phyloP scores from a whole-genome alignment of 2,329 filamentous ascomycete genomes.

The Zopfia rhizophila region DNA sequence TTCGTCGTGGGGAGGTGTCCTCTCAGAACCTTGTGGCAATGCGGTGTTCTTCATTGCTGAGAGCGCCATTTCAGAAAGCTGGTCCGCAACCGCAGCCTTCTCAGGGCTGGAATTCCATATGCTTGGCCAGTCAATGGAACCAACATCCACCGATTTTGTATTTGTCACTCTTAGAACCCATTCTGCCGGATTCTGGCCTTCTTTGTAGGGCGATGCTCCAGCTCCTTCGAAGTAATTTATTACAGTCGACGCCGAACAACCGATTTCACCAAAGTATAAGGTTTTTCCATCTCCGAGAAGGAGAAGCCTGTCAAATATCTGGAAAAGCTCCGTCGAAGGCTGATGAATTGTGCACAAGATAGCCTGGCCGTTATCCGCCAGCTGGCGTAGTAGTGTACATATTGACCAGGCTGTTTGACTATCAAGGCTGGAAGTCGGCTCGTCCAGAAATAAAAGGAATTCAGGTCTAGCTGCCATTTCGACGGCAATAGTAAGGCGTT shows the following conservation, averaged over 20 bases:
- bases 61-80: constrained; percentile 43
- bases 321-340: constrained; percentile 70
- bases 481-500: constrained; percentile 11
- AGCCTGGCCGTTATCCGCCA: constrained; percentile 68
- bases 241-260: constrained; percentile 40
- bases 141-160: neutral
- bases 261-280: constrained; percentile 70
- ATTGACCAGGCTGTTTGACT: constrained; percentile 47
- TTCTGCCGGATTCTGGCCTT: constrained; percentile 61
- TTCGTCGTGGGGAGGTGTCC: too few relatives aligned
- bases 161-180: constrained; percentile 42
- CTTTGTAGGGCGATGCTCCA: constrained; percentile 57
- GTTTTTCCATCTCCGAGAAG: constrained; percentile 68
- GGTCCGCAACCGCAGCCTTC: constrained; percentile 39
- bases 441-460: constrained; percentile 58
- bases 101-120: constrained; percentile 23
- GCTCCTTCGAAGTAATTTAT: constrained; percentile 60
- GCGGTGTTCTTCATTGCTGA: too few relatives aligned
- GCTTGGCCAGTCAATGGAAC: constrained; percentile 21
- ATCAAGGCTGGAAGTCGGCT: constrained; percentile 77
- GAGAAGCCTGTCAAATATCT: constrained; percentile 70
- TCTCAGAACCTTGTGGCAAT: too few relatives aligned
- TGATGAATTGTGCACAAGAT: constrained; percentile 74
- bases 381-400: constrained; percentile 23
- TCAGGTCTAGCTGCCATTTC: constrained; percentile 34